Evolutionary conservation across 192 early-diverging fungal genomes (phyloP).

Genomic region (Linnemannia hyalina): DNA sequence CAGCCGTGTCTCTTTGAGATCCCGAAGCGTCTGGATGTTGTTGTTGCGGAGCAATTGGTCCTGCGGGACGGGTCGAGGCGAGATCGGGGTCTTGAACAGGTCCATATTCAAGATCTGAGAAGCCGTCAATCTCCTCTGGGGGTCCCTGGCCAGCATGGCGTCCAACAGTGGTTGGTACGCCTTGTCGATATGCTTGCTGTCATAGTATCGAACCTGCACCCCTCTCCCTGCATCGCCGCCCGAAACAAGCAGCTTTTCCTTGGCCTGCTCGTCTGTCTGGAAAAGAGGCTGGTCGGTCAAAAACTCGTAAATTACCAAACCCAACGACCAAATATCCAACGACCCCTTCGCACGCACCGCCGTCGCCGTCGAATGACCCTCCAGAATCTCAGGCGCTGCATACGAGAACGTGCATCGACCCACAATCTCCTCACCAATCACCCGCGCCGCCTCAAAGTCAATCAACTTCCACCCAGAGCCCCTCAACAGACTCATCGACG

Average conservation of each 20-base stretch:
- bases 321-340: constrained; percentile 64
- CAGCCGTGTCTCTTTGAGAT: constrained; percentile 32
- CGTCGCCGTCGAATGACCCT: constrained; percentile 45
- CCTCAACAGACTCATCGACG: background rate
- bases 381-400: constrained; percentile 59
- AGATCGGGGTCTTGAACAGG: constrained; percentile 29
- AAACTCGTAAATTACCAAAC: constrained; percentile 60
- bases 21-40: constrained; percentile 34
- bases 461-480: constrained; percentile 60
- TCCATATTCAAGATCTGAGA: constrained; percentile 39
- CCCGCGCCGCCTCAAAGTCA: constrained; percentile 66
- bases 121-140: constrained; percentile 28
- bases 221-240: background rate
- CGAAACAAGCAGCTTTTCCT: constrained; percentile 11
- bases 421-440: constrained; percentile 64
- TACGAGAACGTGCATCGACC: constrained; percentile 64
- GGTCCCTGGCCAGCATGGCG: constrained; percentile 38
- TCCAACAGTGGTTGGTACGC: constrained; percentile 37
- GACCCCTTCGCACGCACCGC: constrained; percentile 56
- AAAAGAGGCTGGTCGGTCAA: constrained; percentile 46
- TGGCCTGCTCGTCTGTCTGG: constrained; percentile 44
- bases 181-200: constrained; percentile 10
- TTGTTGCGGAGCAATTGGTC: constrained; percentile 40
- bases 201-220: constrained; percentile 34
- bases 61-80: background rate